These are phyloP conservation scores for Candida andamanensis DNA, from an alignment of 805 yeast species.

Conservation along the genomic window DNA sequence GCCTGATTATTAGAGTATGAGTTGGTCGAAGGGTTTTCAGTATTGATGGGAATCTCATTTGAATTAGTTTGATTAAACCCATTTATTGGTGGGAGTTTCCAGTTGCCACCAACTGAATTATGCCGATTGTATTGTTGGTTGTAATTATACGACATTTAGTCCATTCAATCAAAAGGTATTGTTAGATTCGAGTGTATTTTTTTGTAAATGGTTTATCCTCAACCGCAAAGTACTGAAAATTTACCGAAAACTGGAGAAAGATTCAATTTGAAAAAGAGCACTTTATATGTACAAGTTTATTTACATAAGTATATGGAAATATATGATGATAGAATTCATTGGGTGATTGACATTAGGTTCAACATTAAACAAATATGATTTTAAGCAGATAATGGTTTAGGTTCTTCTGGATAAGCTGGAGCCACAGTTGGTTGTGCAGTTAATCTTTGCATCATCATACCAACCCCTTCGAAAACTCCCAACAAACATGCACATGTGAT, in stretches of 20 bases:
- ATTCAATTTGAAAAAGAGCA: background rate
- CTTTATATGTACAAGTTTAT: conserved; percentile 3
- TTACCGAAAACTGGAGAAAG: too few species aligned
- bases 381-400: conserved; percentile 32
- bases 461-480: conserved; percentile 97
- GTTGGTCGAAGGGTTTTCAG: too few species aligned
- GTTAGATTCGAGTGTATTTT: too few species aligned
- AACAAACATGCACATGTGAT: conserved; percentile 95
- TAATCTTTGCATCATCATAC: conserved; percentile 88
- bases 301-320: too few species aligned
- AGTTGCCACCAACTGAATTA: conserved; percentile 35
- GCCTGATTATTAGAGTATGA: background rate
- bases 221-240: too few species aligned
- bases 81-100: conserved; percentile 25
- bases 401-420: conserved; percentile 43
- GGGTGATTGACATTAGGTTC: too few species aligned
- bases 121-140: conserved; percentile 25
- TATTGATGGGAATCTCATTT: conserved; percentile 1
- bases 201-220: too few species aligned
- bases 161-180: too few species aligned
- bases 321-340: too few species aligned
- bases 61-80: conserved; percentile 4
- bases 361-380: too few species aligned
- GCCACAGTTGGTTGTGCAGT: conserved; percentile 66
- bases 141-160: conserved; percentile 32